These are phyloP conservation scores for Heritiera fomes DNA, from an alignment of 345 rosid genomes.

Conservation along the genomic window DNA sequence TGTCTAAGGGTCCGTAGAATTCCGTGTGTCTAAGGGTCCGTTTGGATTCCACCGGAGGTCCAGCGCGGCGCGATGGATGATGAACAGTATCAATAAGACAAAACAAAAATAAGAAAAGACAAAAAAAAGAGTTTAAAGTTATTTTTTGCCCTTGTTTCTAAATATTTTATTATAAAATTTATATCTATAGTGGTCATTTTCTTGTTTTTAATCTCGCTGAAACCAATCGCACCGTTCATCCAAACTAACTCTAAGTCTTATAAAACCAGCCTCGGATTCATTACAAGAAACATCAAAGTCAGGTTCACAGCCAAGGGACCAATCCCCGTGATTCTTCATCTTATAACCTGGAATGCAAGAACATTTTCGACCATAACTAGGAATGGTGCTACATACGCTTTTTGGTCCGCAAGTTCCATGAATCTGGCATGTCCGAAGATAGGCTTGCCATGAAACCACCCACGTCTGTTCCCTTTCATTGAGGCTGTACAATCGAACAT, in stretches of 20 bases:
- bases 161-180: no score
- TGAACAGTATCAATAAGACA: no score
- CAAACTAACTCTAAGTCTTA: background rate
- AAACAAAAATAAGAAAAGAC: no score
- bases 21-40: no score
- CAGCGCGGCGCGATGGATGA: no score
- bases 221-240: no score
- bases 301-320: constrained; percentile 38
- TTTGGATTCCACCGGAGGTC: no score
- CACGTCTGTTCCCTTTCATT: background rate
- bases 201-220: no score
- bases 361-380: constrained; percentile 26
- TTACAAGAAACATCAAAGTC: constrained; percentile 29
- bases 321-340: constrained; percentile 20
- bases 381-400: constrained; percentile 26
- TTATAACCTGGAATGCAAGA: constrained; percentile 37
- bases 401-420: constrained; percentile 41
- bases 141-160: no score
- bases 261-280: constrained; percentile 9
- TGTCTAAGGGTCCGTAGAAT: no score
- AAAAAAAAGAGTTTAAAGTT: no score
- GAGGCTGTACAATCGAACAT: constrained; percentile 33
- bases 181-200: no score
- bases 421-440: constrained; percentile 14
- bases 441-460: constrained; percentile 35